Base-by-base conservation (phyloP, 2,329 filamentous ascomycete species). In the Aureobasidium melanogenum region DNA sequence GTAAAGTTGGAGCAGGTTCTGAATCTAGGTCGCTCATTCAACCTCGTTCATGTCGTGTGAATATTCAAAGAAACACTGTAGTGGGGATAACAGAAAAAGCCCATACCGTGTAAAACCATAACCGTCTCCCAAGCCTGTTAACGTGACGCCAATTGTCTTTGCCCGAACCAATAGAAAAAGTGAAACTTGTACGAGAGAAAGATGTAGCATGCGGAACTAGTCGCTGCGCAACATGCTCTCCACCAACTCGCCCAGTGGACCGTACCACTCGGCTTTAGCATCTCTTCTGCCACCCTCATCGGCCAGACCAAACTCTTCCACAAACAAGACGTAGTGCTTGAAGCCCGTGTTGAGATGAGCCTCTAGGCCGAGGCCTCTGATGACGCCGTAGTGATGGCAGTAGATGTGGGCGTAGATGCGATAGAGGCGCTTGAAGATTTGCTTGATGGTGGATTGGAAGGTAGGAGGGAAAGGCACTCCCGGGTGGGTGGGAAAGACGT, bases 391-490 rank as follows among this genome's bases (percentile, higher is more conserved):
- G 75, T 99, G 94, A 62, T 92, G 90, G 83, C 96, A 97, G 80
- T 99, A 99, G 64, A 99, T 85, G 75, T 99, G 94, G 51, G 94
- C 88, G 72, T 99, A 99, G 68, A 97, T 93, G 63, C 94, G 89
- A 81, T 97, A 99, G 79, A 99, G 88, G 72, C 94, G 88, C 83
- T 99, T 99, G 85, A 99, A 97, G 88, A 99, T 97, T 77, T 97
- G 94, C 69, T 92, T 88, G 79, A 97, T 93, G 70, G 97, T 94
- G 66, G 88, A 88, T 68, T 93, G 82, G 74, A 97, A 97, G 66
- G 90, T 89, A 65, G 88, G 85, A 2, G 94, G 94, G 75, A 99
- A 99, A 4, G 93, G 89, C 12, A 97, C 92, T 66, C 94, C 90
- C 85, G 67, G 63, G 46, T 66, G 64, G 1, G 66, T 74, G n/a